Base-by-base conservation (phyloP, 768 basidiomycete genomes). In the Rhizopogon vesiculosus region DNA sequence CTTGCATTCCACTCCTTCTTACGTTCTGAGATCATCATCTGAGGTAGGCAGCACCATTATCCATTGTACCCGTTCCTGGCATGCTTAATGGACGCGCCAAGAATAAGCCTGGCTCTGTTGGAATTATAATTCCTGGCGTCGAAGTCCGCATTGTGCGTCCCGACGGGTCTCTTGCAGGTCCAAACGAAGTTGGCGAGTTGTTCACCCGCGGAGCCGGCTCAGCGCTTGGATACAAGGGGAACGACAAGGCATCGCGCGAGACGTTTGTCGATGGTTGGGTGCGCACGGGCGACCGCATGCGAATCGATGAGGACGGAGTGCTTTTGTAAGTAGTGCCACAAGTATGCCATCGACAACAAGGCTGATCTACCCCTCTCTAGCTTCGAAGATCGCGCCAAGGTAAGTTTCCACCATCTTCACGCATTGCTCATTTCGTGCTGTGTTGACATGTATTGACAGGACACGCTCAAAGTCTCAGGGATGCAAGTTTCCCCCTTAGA, bases 401-500 rank as follows among this genome's bases (percentile, higher is more conserved):
- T 85, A 50, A 59, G 29, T 38, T 52, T 40, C 33, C 9, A 2
- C 25, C 5, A 35, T 28, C 19, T 25, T 25, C 4, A 25, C 25
- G 46, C 28, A 22, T 67, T 9, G 73, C 63, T 68, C 64, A 43
- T 7, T 40, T 29, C 19, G 18, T 3, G 25, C n/a, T 19, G 51
- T 49, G 7, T 35, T 41, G 7, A 22, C 45, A 38, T 10, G 41
- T 42, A 7, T 38, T 12, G 16, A 19, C 28, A 89, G 84, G 90
- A 92, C 63, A 90, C 83, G 0, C 75, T 93, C 18, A 93, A 93
- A 65, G 77, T 93, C 2, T 89, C 87, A 0, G 91, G 89, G 3
- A 76, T 74, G 50, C 91, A 92, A 68, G 91, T 92, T 0, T 89
- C 91, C 0, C 91, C 90, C 0, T 77, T 80, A 13, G 90, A 93